Conservation (phyloP, 1,284 basidiomycete species). For the Trametes polyzona region DNA sequence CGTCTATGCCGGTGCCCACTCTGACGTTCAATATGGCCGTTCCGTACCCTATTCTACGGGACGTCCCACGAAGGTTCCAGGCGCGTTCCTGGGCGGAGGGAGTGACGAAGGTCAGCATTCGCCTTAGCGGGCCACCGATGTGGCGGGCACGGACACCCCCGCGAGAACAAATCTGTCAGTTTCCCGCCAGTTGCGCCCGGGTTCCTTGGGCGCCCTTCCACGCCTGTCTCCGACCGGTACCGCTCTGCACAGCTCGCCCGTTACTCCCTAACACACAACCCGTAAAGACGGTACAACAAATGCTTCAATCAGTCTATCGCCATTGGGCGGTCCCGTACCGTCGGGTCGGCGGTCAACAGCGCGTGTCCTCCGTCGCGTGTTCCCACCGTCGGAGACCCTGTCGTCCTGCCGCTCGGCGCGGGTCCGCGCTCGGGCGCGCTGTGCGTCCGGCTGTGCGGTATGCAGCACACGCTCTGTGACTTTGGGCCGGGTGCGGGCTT, state of each 20-base stretch:
- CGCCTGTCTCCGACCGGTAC: constrained; percentile 2
- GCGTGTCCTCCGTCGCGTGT: background rate
- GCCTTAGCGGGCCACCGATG: background rate
- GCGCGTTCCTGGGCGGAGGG: background rate
- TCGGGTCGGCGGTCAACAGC: background rate
- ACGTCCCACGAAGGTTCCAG: background rate
- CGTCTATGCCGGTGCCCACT: background rate
- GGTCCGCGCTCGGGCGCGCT: background rate
- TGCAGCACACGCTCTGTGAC: constrained; percentile 1
- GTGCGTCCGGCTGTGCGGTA: constrained; percentile 9
- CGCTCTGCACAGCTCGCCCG: background rate
- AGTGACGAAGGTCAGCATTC: background rate
- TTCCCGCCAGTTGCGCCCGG: background rate
- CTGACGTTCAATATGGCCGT: background rate
- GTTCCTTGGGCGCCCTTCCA: constrained; percentile 6
- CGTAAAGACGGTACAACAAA: constrained; percentile 16
- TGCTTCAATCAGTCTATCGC: constrained; percentile 8
- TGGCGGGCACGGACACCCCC: background rate
- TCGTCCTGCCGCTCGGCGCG: background rate
- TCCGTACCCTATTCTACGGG: background rate
- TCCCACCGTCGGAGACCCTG: background rate
- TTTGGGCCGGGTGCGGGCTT: constrained; percentile 11
- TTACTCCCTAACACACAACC: background rate
- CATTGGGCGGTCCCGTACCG: constrained; percentile 4
- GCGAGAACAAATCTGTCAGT: constrained; percentile 15